phyloP scores from a whole-genome alignment of 2,329 filamentous ascomycete genomes.

The Pleoardoris graminearum region DNA sequence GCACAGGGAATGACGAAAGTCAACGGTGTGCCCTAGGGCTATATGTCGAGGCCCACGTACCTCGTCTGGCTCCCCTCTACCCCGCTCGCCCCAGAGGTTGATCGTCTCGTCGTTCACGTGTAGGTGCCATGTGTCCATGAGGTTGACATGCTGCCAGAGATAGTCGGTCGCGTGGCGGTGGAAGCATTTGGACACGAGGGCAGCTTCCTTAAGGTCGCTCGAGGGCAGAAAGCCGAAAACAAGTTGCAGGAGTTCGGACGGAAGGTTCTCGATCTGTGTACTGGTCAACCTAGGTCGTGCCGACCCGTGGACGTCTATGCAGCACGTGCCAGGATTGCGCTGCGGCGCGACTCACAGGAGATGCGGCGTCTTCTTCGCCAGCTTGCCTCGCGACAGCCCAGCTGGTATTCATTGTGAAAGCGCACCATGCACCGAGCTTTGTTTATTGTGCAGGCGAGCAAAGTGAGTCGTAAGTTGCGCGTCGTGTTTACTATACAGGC shows the following conservation, averaged over 20 bases:
- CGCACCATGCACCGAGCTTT: background rate
- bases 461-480: background rate
- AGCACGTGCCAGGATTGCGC: background rate
- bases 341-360: background rate
- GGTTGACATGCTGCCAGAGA: constrained; percentile 48
- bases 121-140: constrained; percentile 45
- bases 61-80: constrained; percentile 27
- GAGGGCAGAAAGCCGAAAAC: constrained; percentile 43
- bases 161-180: constrained; percentile 42
- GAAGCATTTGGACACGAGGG: constrained; percentile 41
- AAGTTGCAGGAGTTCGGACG: constrained; percentile 48
- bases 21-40: too few relatives aligned
- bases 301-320: background rate
- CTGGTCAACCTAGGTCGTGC: constrained; percentile 5
- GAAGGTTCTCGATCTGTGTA: constrained; percentile 39
- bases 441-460: too few relatives aligned
- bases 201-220: constrained; percentile 35
- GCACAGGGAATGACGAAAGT: too few relatives aligned
- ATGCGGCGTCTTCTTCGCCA: background rate
- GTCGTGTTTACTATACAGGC: too few relatives aligned
- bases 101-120: constrained; percentile 22
- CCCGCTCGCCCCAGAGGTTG: constrained; percentile 17
- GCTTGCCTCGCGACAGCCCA: background rate
- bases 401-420: background rate
- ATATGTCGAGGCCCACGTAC: background rate